phyloP scores from a whole-genome alignment of 768 basidiomycete species.

The Trametes sanguinea region DNA sequence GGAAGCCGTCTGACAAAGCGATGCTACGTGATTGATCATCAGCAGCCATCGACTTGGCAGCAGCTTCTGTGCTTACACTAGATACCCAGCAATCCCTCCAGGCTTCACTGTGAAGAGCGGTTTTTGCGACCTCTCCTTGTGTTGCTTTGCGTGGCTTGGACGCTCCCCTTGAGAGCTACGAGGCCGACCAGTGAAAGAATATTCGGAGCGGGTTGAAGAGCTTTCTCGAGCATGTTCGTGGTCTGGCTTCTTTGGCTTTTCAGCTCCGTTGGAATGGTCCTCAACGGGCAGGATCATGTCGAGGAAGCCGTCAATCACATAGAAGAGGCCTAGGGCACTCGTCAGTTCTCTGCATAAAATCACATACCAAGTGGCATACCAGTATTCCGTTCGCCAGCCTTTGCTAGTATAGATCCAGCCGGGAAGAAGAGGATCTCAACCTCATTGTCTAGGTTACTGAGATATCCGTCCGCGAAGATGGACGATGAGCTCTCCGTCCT shows the following conservation, averaged over 20 bases:
- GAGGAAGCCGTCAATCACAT: slow-evolving; percentile 93
- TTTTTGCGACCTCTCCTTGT: slow-evolving; percentile 49
- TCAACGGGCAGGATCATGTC: slow-evolving; percentile 79
- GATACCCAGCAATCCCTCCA: slow-evolving; percentile 96
- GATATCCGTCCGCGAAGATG: slow-evolving; percentile 52
- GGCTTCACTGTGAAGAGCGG: slow-evolving; percentile 94
- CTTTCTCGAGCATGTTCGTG: not conserved
- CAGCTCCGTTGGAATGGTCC: not conserved
- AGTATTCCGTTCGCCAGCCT: slow-evolving; percentile 86
- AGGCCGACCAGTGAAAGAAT: slow-evolving; percentile 5
- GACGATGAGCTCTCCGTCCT: slow-evolving; percentile 61
- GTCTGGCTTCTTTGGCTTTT: slow-evolving; percentile 12
- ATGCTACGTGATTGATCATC: slow-evolving; percentile 50
- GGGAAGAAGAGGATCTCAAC: slow-evolving; percentile 95
- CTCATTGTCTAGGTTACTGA: slow-evolving; percentile 91
- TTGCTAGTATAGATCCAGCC: slow-evolving; percentile 82
- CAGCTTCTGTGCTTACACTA: slow-evolving; percentile 52
- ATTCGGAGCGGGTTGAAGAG: slow-evolving; percentile 16
- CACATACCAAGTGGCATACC: slow-evolving; percentile 44
- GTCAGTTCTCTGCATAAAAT: not conserved
- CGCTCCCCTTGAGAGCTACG: slow-evolving; percentile 14
- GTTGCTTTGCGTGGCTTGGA: slow-evolving; percentile 32
- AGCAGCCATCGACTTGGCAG: not conserved
- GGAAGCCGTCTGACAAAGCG: slow-evolving; percentile 86
- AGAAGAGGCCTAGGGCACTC: slow-evolving; percentile 67